Conservation (phyloP, 1,139 yeast species). For the Protomyces lactucae-debilis region DNA sequence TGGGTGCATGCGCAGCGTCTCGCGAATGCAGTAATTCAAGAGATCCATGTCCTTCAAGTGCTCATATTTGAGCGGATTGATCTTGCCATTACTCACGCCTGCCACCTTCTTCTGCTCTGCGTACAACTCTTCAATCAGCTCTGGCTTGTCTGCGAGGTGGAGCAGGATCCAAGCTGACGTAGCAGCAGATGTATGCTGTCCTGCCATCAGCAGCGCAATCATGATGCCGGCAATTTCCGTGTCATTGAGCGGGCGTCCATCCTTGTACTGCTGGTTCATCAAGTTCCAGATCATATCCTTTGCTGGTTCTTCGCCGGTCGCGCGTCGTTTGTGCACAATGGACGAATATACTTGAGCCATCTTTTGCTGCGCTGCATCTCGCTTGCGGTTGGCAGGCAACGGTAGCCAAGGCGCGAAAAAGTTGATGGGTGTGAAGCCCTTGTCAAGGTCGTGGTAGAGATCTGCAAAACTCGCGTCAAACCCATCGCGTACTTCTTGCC, state of each 20-base stretch:
- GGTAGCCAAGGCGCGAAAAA: slow-evolving; percentile 94
- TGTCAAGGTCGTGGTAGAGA: slow-evolving; percentile 84
- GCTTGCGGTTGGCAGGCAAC: slow-evolving; percentile 71
- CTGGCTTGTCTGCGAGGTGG: slow-evolving; percentile 82
- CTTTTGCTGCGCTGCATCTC: slow-evolving; percentile 82
- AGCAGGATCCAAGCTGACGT: slow-evolving; percentile 93
- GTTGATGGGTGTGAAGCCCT: slow-evolving; percentile 93
- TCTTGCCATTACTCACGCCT: slow-evolving; percentile 39
- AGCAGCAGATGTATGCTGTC: slow-evolving; percentile 96
- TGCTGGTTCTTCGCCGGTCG: slow-evolving; percentile 59
- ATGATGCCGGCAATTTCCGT: slow-evolving; percentile 87
- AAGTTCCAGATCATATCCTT: slow-evolving; percentile 89
- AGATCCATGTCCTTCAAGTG: slow-evolving; percentile 75
- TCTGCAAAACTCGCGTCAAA: slow-evolving; percentile 80
- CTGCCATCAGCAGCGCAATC: slow-evolving; percentile 98
- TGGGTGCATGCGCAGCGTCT: slow-evolving; percentile 90
- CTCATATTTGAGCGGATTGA: slow-evolving; percentile 59
- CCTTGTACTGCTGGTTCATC: slow-evolving; percentile 79
- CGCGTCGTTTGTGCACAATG: slow-evolving; percentile 69
- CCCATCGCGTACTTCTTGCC: slow-evolving; percentile 81
- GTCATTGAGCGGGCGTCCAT: slow-evolving; percentile 90
- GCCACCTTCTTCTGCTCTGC: slow-evolving; percentile 67
- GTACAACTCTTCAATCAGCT: slow-evolving; percentile 72
- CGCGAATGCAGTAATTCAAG: slow-evolving; percentile 77
- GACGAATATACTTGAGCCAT: slow-evolving; percentile 76